Base-by-base conservation (phyloP, 805 yeast genomes). In the Candida easanensis region DNA sequence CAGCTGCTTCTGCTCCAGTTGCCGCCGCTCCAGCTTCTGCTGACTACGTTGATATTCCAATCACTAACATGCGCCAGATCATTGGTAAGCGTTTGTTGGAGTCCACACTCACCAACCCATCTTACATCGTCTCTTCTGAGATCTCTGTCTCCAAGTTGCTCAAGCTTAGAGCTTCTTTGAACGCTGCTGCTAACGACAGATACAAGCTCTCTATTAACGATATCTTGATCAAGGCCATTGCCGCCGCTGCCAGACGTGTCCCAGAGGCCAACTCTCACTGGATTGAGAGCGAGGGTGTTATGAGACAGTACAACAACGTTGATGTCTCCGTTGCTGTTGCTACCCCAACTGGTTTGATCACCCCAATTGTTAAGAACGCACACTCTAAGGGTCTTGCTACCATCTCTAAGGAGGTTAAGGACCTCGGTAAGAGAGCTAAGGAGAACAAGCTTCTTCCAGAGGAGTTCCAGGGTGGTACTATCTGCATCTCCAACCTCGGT, bases 391-490 rank as follows among this genome's bases (percentile, higher is more conserved):
- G 99, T 33, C 78, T 93, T 49, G 78, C 82, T 43, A 60, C 80
- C 27, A 93, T 93, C 62, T 91, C 98, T 33, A 65, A 66, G 48
- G 88, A 84, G 64, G 79, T 88, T 60, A 93, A 93, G 76, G 97
- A 85, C 57, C 77, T 93, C 56, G 98, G 97, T 56, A 86, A 86
- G 77, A 88, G 93, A 70, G 99, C 99, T 49, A 89, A 91, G 70
- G 88, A 77, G 48, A 89, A 88, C 71, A 93, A 91, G 76, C 82
- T 93, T 66, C 63, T 71, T 53, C 99, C 99, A 51, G 95, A 88
- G 68, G 99, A 93, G 74, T 93, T 86, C 83, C 96, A 88, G 78
- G 99, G 99, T 60, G 99, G 99, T 64, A 90, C 99, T 57, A 88
- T 93, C 68, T 89, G 97, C 66, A 91, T 93, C 63, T 93, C 98